Base-by-base conservation (phyloP, 225 moss, liverwort and hornwort genomes). In the Asterella californica region DNA sequence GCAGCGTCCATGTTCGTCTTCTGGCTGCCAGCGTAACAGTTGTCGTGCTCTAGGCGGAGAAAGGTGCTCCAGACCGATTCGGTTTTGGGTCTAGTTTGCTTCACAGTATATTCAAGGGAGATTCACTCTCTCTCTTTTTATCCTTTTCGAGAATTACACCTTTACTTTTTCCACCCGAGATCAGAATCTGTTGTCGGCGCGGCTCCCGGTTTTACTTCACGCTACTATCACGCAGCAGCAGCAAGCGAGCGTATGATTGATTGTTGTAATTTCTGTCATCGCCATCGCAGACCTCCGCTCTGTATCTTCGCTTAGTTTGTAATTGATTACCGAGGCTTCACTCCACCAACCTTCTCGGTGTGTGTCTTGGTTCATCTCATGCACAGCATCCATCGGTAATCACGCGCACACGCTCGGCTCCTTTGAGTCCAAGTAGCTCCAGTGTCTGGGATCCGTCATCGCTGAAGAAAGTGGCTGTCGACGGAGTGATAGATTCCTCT, bases 31-130 rank as follows among this genome's bases (percentile, higher is more conserved):
- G 75, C 75, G 24, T 5, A 22, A 21, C 57, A 22, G 72, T 48
- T 72, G 72, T 47, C 46, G 25, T n/a, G 47, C 72, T 72, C 47
- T 10, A 10, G 70, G 61, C n/a, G n/a, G 61, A 5, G n/a, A 25
- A 25, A 25, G 61, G n/a, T 61, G 61, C n/a, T 25, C 18, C 61
- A 65, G 65, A 65, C 65, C 65, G 65, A 65, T 65, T 32, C 61
- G 57, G 47, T 7, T n/a, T 48, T n/a, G n/a, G 61, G 61, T 21
- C 48, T 71, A 19, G 6, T 47, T 70, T 37, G 45, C 38, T 54
- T 50, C 30, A 54, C 38, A 61, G 76, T 37, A 76, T 76, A 76
- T 76, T 76, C 76, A 62, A 14, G 12, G 76, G 25, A 62, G 76
- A 76, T 76, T 60, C 75, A 75, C 33, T 74, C 9, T 52, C 32